Evolutionary conservation across 352 stramenopile species (phyloP), one percentile per base, ranked within the genome.

Genomic region (Phytophthora syringae): DNA sequence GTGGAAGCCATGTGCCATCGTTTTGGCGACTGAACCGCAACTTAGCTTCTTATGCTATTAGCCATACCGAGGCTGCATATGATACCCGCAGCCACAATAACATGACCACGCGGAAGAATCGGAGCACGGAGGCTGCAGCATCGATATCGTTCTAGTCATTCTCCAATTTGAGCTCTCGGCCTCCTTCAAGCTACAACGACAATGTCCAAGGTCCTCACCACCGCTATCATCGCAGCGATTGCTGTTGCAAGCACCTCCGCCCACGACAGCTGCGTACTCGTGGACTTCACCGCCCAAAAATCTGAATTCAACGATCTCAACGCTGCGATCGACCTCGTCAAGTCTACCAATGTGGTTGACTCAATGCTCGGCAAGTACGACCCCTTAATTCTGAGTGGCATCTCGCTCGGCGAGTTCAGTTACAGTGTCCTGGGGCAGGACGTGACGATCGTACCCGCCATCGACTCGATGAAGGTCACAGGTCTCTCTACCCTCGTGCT

Each of bases 301-400:
- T 59, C 50, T 1, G 67, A 86, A 53, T 70, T 89, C 60, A 36
- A 28, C 11, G 52, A 65, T 28, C 56, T 89, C 53, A 88, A 88
- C 58, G 55, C 66, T 21, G 49, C 81, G 16, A 45, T 79, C 57
- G 58, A 64, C 32, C 27, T 55, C 32, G 20, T 47, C 9, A 32
- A 21, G 21, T 39, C 48, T n/a, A 50, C 39, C 27, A 60, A 63
- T 21, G 36, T 72, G 24, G 24, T 74, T 12, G 55, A 24, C 42
- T 68, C 62, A 2, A 48, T 71, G 44, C 25, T 88, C 7, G 32
- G 28, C 6, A 44, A 54, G 1, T 62, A 72, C 21, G 76, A 86
- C 50, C 79, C 76, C 12, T 50, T 84, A 37, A 27, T 68, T 16
- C 30, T 78, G 20, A 65, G 75, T 30, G 58, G 67, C 16, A 44